Evolutionary conservation across 2,329 filamentous ascomycete species (phyloP).

Genomic region (Venturia effusa): DNA sequence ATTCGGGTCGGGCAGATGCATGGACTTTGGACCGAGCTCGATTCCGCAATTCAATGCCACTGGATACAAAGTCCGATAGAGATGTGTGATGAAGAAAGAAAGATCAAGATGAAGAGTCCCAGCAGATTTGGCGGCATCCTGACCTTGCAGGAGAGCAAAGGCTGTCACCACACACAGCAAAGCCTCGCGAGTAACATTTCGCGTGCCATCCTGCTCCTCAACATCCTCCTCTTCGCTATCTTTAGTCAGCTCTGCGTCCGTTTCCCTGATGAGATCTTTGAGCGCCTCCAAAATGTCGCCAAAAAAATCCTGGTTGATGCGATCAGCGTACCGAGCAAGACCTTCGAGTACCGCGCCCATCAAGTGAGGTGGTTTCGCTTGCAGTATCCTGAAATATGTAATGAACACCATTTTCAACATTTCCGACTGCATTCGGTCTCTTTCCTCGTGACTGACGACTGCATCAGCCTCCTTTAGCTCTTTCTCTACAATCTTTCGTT

Average conservation of each 20-base stretch:
- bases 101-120: conserved; percentile 78
- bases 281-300: conserved; percentile 89
- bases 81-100: conserved; percentile 87
- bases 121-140: conserved; percentile 80
- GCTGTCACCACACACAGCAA: conserved; percentile 93
- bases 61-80: conserved; percentile 75
- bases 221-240: conserved; percentile 35
- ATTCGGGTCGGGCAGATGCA: conserved; percentile 59
- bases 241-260: conserved; percentile 39
- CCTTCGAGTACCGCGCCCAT: conserved; percentile 98
- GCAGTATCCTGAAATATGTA: conserved; percentile 88
- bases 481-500: conserved; percentile 80
- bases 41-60: conserved; percentile 76
- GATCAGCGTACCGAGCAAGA: conserved; percentile 81
- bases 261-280: conserved; percentile 79
- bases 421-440: conserved; percentile 88
- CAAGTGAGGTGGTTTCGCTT: conserved; percentile 65
- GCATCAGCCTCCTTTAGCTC: conserved; percentile 92
- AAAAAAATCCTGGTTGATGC: conserved; percentile 99
- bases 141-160: conserved; percentile 88
- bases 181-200: conserved; percentile 74
- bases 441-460: conserved; percentile 80
- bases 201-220: conserved; percentile 41
- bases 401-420: conserved; percentile 93
- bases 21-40: conserved; percentile 65